Evolutionary conservation across 208 protist species (phyloP).

Genomic region (Trypanosoma cruzi): DNA sequence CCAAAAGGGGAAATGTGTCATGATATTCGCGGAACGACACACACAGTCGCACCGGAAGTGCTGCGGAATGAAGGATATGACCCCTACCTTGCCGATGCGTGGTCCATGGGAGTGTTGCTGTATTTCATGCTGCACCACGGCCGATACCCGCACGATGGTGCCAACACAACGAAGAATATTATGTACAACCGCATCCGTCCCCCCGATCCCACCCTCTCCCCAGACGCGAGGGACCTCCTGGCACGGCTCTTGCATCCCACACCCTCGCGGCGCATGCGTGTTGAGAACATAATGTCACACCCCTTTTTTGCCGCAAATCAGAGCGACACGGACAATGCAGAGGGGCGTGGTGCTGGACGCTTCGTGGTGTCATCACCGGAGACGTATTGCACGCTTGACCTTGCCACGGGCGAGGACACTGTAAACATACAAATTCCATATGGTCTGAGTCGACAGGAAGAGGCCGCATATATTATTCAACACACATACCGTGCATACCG

Average conservation of each 20-base stretch:
- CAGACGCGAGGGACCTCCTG: conserved; percentile 59
- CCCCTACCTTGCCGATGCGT: conserved; percentile 78
- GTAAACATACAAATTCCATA: conserved; percentile 28
- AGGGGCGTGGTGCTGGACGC: not conserved
- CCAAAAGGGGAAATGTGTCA: conserved; percentile 41
- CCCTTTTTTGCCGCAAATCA: conserved; percentile 48
- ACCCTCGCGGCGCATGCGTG: conserved; percentile 60
- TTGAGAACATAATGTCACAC: conserved; percentile 64
- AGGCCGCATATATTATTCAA: conserved; percentile 73
- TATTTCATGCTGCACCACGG: conserved; percentile 90
- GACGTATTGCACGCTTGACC: not conserved
- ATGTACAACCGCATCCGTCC: conserved; percentile 62
- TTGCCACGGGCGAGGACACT: conserved; percentile 15
- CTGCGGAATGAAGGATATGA: conserved; percentile 69
- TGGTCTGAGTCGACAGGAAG: conserved; percentile 36
- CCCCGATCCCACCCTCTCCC: conserved; percentile 39
- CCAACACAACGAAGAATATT: conserved; percentile 88
- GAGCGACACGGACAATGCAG: not conserved
- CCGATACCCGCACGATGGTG: conserved; percentile 87
- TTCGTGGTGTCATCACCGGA: not conserved
- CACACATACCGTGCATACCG: conserved; percentile 43
- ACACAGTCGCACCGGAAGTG: conserved; percentile 88
- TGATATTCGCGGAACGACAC: conserved; percentile 75
- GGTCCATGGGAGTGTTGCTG: conserved; percentile 81
- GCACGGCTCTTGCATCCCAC: conserved; percentile 52